A percentile compares a stretch with the other conserved stretches of the same genome.
phyloP scores from a whole-genome alignment of 257 asterid species.

The Fraxinus excelsior region DNA sequence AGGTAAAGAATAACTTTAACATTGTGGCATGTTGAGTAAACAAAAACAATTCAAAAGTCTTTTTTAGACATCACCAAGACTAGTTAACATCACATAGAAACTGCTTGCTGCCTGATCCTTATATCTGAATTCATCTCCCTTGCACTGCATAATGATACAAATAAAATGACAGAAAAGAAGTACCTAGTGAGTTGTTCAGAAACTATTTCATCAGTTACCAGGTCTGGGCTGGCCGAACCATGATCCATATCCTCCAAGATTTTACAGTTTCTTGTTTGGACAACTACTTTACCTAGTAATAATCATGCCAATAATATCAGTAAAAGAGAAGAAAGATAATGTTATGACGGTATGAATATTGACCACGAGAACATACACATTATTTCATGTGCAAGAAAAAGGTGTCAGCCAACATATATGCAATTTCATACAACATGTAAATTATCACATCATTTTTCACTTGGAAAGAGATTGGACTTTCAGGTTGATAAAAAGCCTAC shows the following conservation, averaged over 20 bases:
- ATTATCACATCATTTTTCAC: slow-evolving; percentile 11
- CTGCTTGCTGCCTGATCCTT: neutral
- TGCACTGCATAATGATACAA: neutral
- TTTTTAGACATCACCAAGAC: neutral
- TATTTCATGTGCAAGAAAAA: neutral
- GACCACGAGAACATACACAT: neutral
- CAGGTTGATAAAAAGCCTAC: neutral
- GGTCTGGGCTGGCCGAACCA: slow-evolving; percentile 37
- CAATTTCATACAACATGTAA: neutral
- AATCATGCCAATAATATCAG: neutral
- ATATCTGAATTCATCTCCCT: neutral
- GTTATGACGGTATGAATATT: neutral
- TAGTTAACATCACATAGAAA: neutral
- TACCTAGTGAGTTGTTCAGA: slow-evolving; percentile 97
- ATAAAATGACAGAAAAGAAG: neutral
- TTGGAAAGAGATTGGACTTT: neutral
- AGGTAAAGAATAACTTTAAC: neutral
- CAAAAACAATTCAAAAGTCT: neutral
- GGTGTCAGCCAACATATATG: slow-evolving; percentile 7
- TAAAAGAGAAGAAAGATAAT: slow-evolving; percentile 12
- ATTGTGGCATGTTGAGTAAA: neutral
- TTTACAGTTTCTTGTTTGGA: slow-evolving; percentile 33
- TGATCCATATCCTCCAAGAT: slow-evolving; percentile 31
- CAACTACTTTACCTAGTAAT: slow-evolving; percentile 16
- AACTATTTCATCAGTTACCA: slow-evolving; percentile 83